Evolutionary conservation across 1,284 basidiomycete species (phyloP).

Genomic region (Leccinum pallidistipes): DNA sequence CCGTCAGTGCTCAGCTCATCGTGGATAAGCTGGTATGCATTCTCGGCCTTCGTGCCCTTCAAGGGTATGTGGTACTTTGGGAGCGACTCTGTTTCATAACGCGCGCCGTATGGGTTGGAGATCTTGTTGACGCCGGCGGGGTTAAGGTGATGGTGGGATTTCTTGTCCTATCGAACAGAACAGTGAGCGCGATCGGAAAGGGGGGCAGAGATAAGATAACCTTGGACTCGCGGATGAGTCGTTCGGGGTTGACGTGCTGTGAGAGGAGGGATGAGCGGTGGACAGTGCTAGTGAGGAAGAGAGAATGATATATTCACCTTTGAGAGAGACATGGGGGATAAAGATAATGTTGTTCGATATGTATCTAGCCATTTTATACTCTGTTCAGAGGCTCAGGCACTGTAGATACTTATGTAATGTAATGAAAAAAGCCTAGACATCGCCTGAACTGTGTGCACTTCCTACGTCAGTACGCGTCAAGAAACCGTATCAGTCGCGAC

Average conservation of each 20-base stretch:
- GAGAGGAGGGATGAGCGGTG: neutral
- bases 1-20: constrained; percentile 83
- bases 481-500: too few species aligned
- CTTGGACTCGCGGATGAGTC: constrained; percentile 55
- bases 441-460: too few species aligned
- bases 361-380: constrained; percentile 3
- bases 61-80: constrained; percentile 69
- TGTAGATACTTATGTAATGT: neutral
- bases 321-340: constrained; percentile 44
- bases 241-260: constrained; percentile 66
- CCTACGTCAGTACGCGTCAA: too few species aligned
- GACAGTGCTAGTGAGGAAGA: neutral
- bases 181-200: neutral
- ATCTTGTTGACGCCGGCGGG: constrained; percentile 36
- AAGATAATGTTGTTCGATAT: neutral
- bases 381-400: neutral
- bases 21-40: constrained; percentile 80
- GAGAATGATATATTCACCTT: constrained; percentile 38
- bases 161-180: constrained; percentile 44
- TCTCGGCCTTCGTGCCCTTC: constrained; percentile 56
- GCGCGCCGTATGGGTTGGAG: constrained; percentile 56
- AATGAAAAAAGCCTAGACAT: too few species aligned
- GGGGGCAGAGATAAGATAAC: constrained; percentile 33
- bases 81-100: constrained; percentile 62
- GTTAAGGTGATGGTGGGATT: constrained; percentile 41